Base-by-base conservation (phyloP, 1,284 basidiomycete genomes). In the Austroboletus niveus region DNA sequence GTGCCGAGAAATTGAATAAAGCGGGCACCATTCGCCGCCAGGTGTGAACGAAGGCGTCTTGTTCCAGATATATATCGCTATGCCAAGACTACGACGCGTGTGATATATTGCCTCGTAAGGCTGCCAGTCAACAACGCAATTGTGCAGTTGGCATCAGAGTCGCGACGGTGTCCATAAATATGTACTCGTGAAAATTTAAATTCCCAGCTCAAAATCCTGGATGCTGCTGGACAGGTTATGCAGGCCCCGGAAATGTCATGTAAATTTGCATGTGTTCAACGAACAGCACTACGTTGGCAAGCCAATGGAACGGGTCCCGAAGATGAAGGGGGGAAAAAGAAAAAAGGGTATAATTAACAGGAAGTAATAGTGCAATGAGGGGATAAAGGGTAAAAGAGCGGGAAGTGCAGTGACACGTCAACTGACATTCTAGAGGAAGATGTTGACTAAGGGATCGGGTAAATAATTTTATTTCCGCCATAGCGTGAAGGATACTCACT, bases 401-500 rank as follows among this genome's bases (percentile, higher is more conserved):
- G 54, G 57, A 34, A 7, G 47, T 31, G 41, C 42, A 4, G 11
- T 31, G 27, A 5, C 1, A 38, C 9, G 38, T 24, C 8, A 5
- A 11, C 24, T 14, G 22, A 12, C 1, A 46, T 20, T 61, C 56
- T 63, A 75, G 44, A 71, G 54, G 58, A 62, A 39, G 47, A 61
- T 35, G 27, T 36, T 70, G 57, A 76, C 75, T 77, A 17, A 8
- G 48, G 0, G 6, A 14, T 3, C 0, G 4, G 12, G 44, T 69
- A 1, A 62, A 31, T 20, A 27, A 51, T 12, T 5, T 3, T 1
- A 1, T 11, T 0, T 0, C 24, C 2, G 8, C 0, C 7, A 42
- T 5, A 1, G 8, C 20, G 2, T 8, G 2, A 35, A 9, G 12
- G 5, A 3, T 2, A 73, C 78, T 60, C 59, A 81, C 78, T 65